Base-by-base conservation (phyloP, 2,329 filamentous ascomycete genomes). In the Dactylella cylindrospora region DNA sequence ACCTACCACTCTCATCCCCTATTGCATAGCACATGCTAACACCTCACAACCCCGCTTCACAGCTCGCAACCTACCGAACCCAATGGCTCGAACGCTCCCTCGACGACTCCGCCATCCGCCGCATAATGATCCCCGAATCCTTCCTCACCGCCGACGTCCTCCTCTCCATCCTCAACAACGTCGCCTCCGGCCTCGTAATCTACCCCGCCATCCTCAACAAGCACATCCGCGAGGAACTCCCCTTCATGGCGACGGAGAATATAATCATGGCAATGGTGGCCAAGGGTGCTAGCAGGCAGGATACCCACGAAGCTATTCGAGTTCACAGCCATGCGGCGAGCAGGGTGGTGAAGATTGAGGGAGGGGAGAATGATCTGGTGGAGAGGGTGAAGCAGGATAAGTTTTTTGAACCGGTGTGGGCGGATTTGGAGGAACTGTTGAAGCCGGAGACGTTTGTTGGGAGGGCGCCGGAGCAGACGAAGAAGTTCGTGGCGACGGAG, bases 231-330 rank as follows among this genome's bases (percentile, higher is more conserved):
- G 80, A 84, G 64, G 87, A 94, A 74, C 80, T 96, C 10, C 90
- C 90, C 0, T 95, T 95, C 75, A 94, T 91, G 85, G 80, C 83
- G 5, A 90, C 84, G 5, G 76, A 80, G 70, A 78, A 80, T 67
- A 84, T 90, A 71, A 87, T 90, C 71, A 90, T 94, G 87, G 83
- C 82, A 67, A 78, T 91, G 52, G 82, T 84, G 22, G 81, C 82
- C 53, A 80, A 84, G 70, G 88, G 87, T 25, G 79, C 77, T 22
- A 86, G 82, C 7, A 77, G 89, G 44, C 88, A 94, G 72, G 87
- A 90, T 51, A 85, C 88, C 1, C 90, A 95, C 73, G 90, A 95
- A 75, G 76, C 91, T 73, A 90, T 95, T 69, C 84, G 85, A 5
- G 86, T 95, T 1, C 79, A 95, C 36, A 87, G 81, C 1, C 85